Evolutionary conservation across 352 stramenopile genomes (phyloP), one percentile per base, ranked within the genome.

Genomic region (Peronospora farinosa): DNA sequence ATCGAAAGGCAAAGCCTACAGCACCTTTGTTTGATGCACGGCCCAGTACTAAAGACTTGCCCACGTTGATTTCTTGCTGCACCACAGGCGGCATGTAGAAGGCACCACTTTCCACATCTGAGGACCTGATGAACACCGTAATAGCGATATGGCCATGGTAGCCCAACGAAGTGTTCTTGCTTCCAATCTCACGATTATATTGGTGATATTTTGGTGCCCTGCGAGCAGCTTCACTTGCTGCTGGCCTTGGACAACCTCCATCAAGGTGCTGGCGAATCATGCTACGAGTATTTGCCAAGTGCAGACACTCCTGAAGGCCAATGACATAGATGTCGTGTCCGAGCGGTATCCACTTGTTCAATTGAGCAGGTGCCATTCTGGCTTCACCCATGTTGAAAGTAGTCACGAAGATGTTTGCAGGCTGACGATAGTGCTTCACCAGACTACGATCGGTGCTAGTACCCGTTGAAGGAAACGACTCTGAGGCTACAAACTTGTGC

Each of bases 141-240:
- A 95, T 82, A 6, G 79, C 87, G 35, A 96, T 95, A 57, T 88
- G 86, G 17, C 84, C 77, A 48, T 96, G 86, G 39, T 89, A 95
- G 6, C 83, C 82, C 10, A 95, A 65, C 15, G 76, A 73, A 3
- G 77, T 95, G 43, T 86, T 92, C 21, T 70, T 79, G 41, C 71
- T 84, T 17, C 84, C 85, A 33, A 95, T 95, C 47, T 90, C 75
- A 35, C 77, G 78, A 35, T 70, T 68, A 48, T 81, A 95, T 49
- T 86, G 72, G 4, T 69, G 65, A 17, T 76, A 82, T 17, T 57
- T 64, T 7, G 62, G 60, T 19, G 43, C 37, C 53, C 42, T 57
- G 9, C 49, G 40, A 6, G 49, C 36, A 15, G 53, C 36, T 7
- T 49, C 52, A 61, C 38, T 59, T 23, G 41, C 31, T 74, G 46